These are phyloP conservation scores for Jackrogersella multiformis DNA, from an alignment of 495 filamentous ascomycete species.

Conservation along the genomic window DNA sequence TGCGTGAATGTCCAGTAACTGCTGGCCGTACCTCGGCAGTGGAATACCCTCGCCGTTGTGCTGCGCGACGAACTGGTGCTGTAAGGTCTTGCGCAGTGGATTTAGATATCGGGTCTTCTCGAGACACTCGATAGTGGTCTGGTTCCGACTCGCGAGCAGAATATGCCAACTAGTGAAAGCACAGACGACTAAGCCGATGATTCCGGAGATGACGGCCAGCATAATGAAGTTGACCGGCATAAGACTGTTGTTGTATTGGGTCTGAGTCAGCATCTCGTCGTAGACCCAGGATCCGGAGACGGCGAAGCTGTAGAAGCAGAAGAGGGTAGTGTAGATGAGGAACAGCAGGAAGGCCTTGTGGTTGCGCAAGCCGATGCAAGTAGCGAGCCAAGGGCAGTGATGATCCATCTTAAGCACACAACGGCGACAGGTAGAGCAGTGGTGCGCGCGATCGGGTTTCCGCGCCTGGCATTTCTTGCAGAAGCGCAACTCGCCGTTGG, in stretches of 20 bases:
- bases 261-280: slow-evolving; percentile 76
- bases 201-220: slow-evolving; percentile 83
- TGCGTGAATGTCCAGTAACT: slow-evolving; percentile 81
- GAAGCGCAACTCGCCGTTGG: slow-evolving; percentile 82
- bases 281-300: slow-evolving; percentile 81
- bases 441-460: slow-evolving; percentile 96
- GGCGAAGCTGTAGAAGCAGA: slow-evolving; percentile 82
- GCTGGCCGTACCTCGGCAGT: slow-evolving; percentile 74
- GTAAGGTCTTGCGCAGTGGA: slow-evolving; percentile 74
- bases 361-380: slow-evolving; percentile 91
- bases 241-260: slow-evolving; percentile 67
- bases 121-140: slow-evolving; percentile 94
- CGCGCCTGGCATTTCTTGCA: slow-evolving; percentile 96
- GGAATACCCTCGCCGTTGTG: slow-evolving; percentile 58
- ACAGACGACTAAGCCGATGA: slow-evolving; percentile 86
- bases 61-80: slow-evolving; percentile 66
- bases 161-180: slow-evolving; percentile 97
- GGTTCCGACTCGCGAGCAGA: slow-evolving; percentile 75
- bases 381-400: slow-evolving; percentile 98
- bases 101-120: slow-evolving; percentile 94
- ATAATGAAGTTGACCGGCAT: slow-evolving; percentile 93
- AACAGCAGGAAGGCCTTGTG: slow-evolving; percentile 97
- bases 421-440: slow-evolving; percentile 90
- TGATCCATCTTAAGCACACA: slow-evolving; percentile 99
- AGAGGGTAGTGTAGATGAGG: slow-evolving; percentile 87